Evolutionary conservation across 31 red algal genomes (phyloP), one percentile per base, ranked within the genome.

Genomic region (Odonthalia washingtoniensis): DNA sequence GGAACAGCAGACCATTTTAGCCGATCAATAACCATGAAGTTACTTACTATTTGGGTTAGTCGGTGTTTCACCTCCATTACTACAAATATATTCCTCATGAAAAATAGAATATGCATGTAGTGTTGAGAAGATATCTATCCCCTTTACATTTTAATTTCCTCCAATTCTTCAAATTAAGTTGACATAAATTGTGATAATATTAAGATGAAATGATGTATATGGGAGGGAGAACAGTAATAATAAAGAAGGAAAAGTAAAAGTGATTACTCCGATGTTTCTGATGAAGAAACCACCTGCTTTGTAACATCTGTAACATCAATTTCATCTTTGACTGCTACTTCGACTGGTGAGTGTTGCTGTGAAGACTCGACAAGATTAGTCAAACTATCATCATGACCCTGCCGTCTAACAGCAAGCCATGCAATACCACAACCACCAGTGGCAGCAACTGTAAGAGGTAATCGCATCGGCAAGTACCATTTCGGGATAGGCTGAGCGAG

Each of bases 381-480:
- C 9, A 57, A 57, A 57, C 21, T 21, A 14, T 57, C 21, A 57
- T 9, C 21, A 14, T 14, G 49, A 57, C 9, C 49, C 45, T 85
- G 65, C 17, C 74, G 40, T 40, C 41, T 43, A 57, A 89, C 64
- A 1, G 75, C 86, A 31, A 74, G 24, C 26, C 75, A 89, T 2
- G 72, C 75, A 16, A 89, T 30, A 18, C 63, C 86, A 42, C 75
- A 89, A 2, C 86, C 87, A 31, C 65, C 77, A 5, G 64, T 27
- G 9, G 89, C 81, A 21, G 81, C 89, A 31, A 91, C 33, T 36
- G 89, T 67, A 9, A 91, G 57, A 16, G 81, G 89, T 3, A 45
- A 35, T 70, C 89, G 66, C 60, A 85, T n/a, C 1, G 39, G 42
- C 30, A 70, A 16, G 49, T 91, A 91, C 89, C 89, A 91, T 6